Evolutionary conservation across 2,329 filamentous ascomycete species (phyloP), one percentile per base, ranked within the genome.

Genomic region (Colletotrichum endophyticum): DNA sequence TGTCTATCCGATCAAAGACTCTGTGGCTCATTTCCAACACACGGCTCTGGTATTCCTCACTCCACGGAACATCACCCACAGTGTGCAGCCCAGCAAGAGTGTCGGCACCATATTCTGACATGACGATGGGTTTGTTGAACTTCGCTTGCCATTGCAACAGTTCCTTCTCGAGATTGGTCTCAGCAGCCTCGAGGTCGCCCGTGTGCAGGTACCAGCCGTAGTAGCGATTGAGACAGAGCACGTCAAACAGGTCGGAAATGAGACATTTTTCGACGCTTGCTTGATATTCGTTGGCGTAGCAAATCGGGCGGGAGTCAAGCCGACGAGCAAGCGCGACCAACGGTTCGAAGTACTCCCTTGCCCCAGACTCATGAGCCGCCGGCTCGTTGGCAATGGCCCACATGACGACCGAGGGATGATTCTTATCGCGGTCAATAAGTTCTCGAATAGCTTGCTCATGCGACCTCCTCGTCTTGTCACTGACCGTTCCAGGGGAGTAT

Each of bases 91-190:
- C 82, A 0, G 82, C 75, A 6, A 81, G 30, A 1, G 81, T 81
- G 44, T 83, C 82, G 1, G 80, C 81, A 1, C 82, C 81, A n/a
- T 83, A 83, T 72, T 83, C 82, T 2, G 78, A 72, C 73, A 83
- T 81, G 34, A 83, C 71, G n/a, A 83, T 83, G 2, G 82, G 82
- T 70, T 81, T 82, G 9, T 77, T 57, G 25, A 79, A 82, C 32
- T 79, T 82, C 25, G 77, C 44, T 61, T 79, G 63, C 81, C 81
- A 82, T 3, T 74, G 77, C 3, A 39, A 27, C 2, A 83, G 39
- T 36, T 83, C 81, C 27, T 74, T 66, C 32, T 79, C 77, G 2
- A 84, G 78, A 2, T 34, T 78, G 0, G 30, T 53, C 59, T 82
- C 81, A 2, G 82, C 82, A 13, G 73, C 69, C 6, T 57, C 78